phyloP scores from a whole-genome alignment of 306 rosid genomes.

The Heteromeles arbutifolia region DNA sequence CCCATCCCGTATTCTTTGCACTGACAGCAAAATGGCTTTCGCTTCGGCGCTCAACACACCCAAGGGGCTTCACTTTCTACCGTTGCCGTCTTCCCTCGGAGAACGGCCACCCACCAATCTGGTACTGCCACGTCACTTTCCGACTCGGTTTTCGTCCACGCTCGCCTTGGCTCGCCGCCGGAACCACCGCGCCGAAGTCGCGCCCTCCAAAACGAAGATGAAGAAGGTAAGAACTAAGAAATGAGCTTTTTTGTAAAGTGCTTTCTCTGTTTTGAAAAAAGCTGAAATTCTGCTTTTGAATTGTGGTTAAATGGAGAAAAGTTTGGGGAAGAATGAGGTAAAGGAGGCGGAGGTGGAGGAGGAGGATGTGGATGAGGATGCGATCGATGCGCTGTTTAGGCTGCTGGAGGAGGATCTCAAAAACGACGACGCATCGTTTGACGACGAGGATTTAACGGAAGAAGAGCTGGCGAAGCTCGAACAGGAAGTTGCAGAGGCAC shows the following conservation, averaged over 20 bases:
- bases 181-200: slow-evolving; percentile 14
- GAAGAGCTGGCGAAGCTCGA: slow-evolving; percentile 62
- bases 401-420: slow-evolving; percentile 82
- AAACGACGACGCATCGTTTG: slow-evolving; percentile 44
- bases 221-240: slow-evolving; percentile 41
- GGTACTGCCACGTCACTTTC: slow-evolving; percentile 31
- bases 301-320: slow-evolving; percentile 23
- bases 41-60: slow-evolving; percentile 28
- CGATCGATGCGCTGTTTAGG: slow-evolving; percentile 69
- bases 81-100: slow-evolving; percentile 21
- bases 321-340: slow-evolving; percentile 19
- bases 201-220: slow-evolving; percentile 38
- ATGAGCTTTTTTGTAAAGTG: not conserved
- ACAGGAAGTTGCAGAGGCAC: slow-evolving; percentile 45
- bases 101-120: slow-evolving; percentile 14
- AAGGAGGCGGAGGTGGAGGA: slow-evolving; percentile 4
- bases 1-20: not conserved
- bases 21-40: slow-evolving; percentile 24
- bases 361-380: slow-evolving; percentile 48
- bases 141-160: slow-evolving; percentile 26
- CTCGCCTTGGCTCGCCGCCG: slow-evolving; percentile 38
- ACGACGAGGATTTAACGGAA: slow-evolving; percentile 44
- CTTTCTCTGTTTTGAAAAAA: not conserved
- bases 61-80: slow-evolving; percentile 27
- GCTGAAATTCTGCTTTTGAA: not conserved